Evolutionary conservation across 108 stramenopile species (phyloP).

Genomic region (Cyclotella cryptica): DNA sequence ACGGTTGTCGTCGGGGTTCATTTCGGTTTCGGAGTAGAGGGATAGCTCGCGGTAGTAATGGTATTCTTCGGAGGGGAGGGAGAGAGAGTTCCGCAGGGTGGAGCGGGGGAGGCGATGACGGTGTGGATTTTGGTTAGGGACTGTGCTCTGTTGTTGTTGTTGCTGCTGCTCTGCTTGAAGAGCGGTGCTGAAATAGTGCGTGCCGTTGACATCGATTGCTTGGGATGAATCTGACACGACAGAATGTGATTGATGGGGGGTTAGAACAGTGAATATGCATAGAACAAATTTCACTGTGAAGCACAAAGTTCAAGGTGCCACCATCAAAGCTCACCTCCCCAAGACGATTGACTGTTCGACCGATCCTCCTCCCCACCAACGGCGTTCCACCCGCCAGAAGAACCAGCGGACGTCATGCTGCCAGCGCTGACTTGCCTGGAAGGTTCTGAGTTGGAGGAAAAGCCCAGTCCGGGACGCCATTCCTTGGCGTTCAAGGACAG

Average conservation of each 20-base stretch:
- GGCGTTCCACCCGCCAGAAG: background rate
- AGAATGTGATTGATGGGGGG: background rate
- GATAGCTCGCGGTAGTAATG: conserved; percentile 69
- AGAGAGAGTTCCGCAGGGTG: conserved; percentile 59
- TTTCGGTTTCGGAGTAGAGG: conserved; percentile 62
- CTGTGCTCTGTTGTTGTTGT: conserved; percentile 15
- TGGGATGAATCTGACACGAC: conserved; percentile 29
- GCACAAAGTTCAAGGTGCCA: too few relatives aligned
- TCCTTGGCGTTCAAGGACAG: conserved; percentile 43
- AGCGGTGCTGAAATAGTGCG: conserved; percentile 42
- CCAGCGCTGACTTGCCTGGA: conserved; percentile 16
- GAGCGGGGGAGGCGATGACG: conserved; percentile 41
- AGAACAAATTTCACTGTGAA: background rate
- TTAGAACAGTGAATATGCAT: background rate
- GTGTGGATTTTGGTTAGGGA: conserved; percentile 48
- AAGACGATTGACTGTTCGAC: conserved; percentile 16
- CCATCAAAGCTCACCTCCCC: conserved; percentile 27
- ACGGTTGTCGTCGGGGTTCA: conserved; percentile 74
- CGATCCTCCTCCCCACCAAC: conserved; percentile 1
- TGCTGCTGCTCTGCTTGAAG: background rate
- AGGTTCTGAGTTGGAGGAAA: conserved; percentile 1
- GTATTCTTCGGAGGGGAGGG: conserved; percentile 59
- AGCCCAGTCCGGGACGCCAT: conserved; percentile 50
- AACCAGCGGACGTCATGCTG: conserved; percentile 3
- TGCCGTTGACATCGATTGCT: conserved; percentile 47